A percentile compares a stretch with the other conserved stretches of the same genome.
Evolutionary conservation across 1,284 basidiomycete genomes (phyloP).

Genomic region (Ganoderma boninense): DNA sequence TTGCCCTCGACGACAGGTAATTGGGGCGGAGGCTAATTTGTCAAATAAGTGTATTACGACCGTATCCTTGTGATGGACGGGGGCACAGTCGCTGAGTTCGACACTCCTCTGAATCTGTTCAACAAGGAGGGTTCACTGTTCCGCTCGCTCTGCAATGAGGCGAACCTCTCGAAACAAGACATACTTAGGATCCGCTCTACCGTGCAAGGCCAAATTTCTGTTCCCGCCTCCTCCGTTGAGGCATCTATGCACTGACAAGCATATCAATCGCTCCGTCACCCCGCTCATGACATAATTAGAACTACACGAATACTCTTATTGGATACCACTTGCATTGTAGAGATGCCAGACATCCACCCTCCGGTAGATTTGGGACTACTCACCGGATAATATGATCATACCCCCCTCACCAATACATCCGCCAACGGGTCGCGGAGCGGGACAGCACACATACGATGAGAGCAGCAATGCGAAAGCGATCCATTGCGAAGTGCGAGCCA

Average conservation of each 20-base stretch:
- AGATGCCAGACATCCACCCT: too few relatives aligned
- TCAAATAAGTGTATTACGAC: conserved; percentile 70
- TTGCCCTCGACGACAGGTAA: background rate
- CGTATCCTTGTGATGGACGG: conserved; percentile 80
- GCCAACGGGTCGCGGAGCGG: background rate
- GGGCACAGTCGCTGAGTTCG: conserved; percentile 78
- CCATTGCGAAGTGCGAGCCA: background rate
- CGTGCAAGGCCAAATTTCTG: conserved; percentile 18
- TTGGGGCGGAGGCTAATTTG: background rate
- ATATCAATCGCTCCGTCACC: background rate
- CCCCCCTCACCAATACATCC: background rate
- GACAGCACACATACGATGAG: background rate
- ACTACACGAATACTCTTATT: background rate
- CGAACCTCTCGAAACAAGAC: conserved; percentile 65
- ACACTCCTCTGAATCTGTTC: conserved; percentile 81
- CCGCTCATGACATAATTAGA: background rate
- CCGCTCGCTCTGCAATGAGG: conserved; percentile 79
- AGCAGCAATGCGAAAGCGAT: conserved; percentile 7
- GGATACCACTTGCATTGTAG: background rate
- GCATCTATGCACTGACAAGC: background rate
- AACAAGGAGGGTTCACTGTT: conserved; percentile 77
- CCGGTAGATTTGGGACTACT: too few relatives aligned
- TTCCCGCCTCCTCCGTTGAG: conserved; percentile 14
- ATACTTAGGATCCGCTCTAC: conserved; percentile 53
- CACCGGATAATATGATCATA: too few relatives aligned